Conservation (phyloP, 768 basidiomycete genomes). For the Hydnomerulius pinastri region DNA sequence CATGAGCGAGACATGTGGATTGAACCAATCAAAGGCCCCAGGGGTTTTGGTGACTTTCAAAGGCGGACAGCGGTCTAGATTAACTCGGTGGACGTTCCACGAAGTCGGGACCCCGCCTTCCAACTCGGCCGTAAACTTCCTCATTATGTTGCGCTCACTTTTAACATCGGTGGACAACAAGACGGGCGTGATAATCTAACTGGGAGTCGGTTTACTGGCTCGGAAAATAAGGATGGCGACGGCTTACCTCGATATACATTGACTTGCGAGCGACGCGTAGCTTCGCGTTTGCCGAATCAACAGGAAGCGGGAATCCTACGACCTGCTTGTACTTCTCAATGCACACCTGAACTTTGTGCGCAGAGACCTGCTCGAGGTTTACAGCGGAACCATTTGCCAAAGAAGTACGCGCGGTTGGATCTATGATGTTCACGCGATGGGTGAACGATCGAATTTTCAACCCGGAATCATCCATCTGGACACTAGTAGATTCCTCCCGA, state of each 20-base stretch:
- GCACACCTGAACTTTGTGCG: constrained; percentile 3
- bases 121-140: constrained; percentile 31
- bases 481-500: constrained; percentile 16
- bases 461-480: constrained; percentile 15
- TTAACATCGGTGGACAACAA: constrained; percentile 14
- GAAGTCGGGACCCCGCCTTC: constrained; percentile 10
- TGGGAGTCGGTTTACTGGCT: background rate
- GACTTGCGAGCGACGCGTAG: constrained; percentile 57
- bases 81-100: constrained; percentile 44
- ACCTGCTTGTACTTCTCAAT: constrained; percentile 22
- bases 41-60: constrained; percentile 23
- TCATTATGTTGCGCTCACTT: constrained; percentile 19
- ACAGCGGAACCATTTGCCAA: constrained; percentile 20
- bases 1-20: constrained; percentile 31
- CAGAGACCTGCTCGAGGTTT: constrained; percentile 12
- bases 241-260: constrained; percentile 43
- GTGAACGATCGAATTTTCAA: constrained; percentile 19
- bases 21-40: constrained; percentile 31
- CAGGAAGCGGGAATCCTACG: constrained; percentile 46
- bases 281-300: constrained; percentile 38
- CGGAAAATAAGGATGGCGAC: background rate
- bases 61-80: constrained; percentile 36
- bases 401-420: constrained; percentile 19
- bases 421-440: constrained; percentile 22
- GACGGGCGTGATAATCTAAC: constrained; percentile 28